These are phyloP conservation scores for Helotiales sp. DNA, from an alignment of 2,329 filamentous ascomycete genomes.

Conservation along the genomic window DNA sequence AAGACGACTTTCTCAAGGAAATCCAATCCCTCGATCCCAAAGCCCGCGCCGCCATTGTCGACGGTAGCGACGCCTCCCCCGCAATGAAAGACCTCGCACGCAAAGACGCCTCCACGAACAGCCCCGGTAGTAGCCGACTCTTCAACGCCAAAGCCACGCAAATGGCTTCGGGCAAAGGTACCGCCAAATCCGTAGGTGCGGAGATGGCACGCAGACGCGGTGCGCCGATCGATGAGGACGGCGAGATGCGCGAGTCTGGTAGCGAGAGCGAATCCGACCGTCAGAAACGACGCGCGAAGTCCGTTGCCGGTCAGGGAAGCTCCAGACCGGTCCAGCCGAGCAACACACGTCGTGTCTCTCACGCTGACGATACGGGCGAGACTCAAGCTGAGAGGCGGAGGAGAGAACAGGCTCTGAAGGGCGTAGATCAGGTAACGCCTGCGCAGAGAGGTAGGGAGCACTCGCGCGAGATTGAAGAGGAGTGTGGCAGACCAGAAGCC, in stretches of 20 bases:
- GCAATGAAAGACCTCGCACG: constrained; percentile 40
- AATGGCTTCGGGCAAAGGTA: constrained; percentile 15
- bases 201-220: constrained; percentile 32
- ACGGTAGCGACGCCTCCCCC: constrained; percentile 36
- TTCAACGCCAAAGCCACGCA: constrained; percentile 46
- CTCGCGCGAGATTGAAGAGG: constrained; percentile 37
- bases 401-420: constrained; percentile 58
- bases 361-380: constrained; percentile 52
- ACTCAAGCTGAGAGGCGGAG: constrained; percentile 73
- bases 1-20: constrained; percentile 78
- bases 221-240: constrained; percentile 20
- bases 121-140: constrained; percentile 34
- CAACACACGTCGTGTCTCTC: neutral
- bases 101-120: constrained; percentile 37
- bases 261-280: constrained; percentile 34
- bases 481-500: constrained; percentile 24
- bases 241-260: constrained; percentile 6
- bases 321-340: neutral
- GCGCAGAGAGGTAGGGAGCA: constrained; percentile 22
- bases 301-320: neutral
- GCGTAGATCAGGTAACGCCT: constrained; percentile 47
- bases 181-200: constrained; percentile 29
- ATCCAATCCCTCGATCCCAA: constrained; percentile 74
- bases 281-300: neutral
- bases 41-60: constrained; percentile 48